Base-by-base conservation (phyloP, 164 flowering plant species). In the Platanus orientalis region DNA sequence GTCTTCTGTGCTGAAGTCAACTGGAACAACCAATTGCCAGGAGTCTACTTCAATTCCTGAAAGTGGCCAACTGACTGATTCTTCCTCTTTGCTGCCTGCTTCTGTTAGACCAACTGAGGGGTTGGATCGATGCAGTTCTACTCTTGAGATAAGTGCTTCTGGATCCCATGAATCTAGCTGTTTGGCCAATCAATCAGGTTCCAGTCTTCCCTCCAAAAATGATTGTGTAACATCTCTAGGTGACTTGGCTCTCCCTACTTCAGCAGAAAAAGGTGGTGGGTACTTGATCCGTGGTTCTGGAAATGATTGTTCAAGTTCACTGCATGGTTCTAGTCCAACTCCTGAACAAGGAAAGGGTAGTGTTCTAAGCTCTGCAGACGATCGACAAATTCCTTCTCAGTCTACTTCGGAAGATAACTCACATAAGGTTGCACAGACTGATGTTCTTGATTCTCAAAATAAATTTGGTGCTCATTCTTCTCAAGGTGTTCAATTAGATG, bases 1-100 rank as follows among this genome's bases (percentile, higher is more conserved):
- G 29, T 63, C 57, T 40, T 70, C 82, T 57, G 66, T 77, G 26
- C 23, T 61, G n/a, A 80, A 74, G 63, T 75, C 73, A n/a, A 47
- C 57, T 40, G 80, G 75, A 34, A 27, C 61, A 17, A 39, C 53
- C 1, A 14, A 54, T 57, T 76, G 70, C 57, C 62, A 66, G 54
- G 67, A 63, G 28, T 67, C 63, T 29, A 58, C 69, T 25, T 68
- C 70, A 7, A 61, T 61, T 23, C 21, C 67, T 14, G 65, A 69
- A n/a, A 51, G 49, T 52, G 64, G 58, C 48, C 73, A 67, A 26
- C 29, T 58, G 2, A 21, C 55, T n/a, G 36, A 55, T 54, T 24
- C 50, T 20, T 7, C 64, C 20, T 42, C 26, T 16, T 62, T 68
- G 26, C 51, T 54, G n/a, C 60, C 75, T 1, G 63, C 29, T 40